Evolutionary conservation across 163 green algal species (phyloP).

Genomic region (Prototheca wickerhamii): DNA sequence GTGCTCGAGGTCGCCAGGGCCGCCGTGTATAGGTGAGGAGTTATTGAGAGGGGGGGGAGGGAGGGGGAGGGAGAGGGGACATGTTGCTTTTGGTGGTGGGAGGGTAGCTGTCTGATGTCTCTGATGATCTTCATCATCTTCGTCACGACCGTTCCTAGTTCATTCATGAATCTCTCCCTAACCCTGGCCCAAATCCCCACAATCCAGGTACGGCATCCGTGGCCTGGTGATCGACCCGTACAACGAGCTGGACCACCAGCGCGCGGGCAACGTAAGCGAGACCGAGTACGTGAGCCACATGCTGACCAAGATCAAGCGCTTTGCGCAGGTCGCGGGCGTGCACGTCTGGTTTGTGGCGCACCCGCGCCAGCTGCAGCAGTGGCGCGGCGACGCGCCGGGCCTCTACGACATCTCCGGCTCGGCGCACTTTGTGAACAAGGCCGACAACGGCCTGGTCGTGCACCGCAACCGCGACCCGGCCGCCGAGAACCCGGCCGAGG

Average conservation of each 20-base stretch:
- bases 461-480: constrained; percentile 62
- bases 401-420: constrained; percentile 87
- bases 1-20: constrained; percentile 72
- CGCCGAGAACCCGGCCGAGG: constrained; percentile 12
- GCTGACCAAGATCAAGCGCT: constrained; percentile 84
- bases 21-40: constrained; percentile 61
- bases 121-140: not conserved
- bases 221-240: constrained; percentile 94
- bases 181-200: not conserved
- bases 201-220: constrained; percentile 75
- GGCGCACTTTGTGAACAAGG: constrained; percentile 97
- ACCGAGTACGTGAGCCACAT: constrained; percentile 93
- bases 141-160: too few relatives aligned
- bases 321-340: constrained; percentile 52
- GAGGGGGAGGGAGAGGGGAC: not conserved
- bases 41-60: not conserved
- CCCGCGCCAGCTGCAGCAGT: constrained; percentile 57
- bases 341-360: constrained; percentile 94
- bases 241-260: constrained; percentile 85
- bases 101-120: not conserved
- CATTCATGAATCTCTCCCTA: not conserved
- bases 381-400: constrained; percentile 48
- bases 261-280: constrained; percentile 54
- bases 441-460: constrained; percentile 89
- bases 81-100: not conserved